phyloP scores from a whole-genome alignment of 2,329 filamentous ascomycete species.

The Diaporthe sp. region DNA sequence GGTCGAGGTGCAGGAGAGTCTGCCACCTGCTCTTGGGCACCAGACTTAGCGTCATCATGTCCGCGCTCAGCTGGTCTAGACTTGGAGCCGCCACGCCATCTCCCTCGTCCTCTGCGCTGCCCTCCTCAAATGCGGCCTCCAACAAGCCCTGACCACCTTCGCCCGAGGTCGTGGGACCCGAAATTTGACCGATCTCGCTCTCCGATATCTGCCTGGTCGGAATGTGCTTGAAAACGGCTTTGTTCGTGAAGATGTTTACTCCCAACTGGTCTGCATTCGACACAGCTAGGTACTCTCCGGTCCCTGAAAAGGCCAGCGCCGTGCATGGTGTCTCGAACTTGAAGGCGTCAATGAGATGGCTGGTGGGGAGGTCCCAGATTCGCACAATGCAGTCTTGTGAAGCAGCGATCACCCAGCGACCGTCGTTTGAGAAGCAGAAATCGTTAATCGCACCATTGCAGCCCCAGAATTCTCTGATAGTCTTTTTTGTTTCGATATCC shows the following conservation, averaged over 20 bases:
- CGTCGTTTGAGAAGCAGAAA: conserved; percentile 91
- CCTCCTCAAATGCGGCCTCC: conserved; percentile 79
- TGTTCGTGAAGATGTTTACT: conserved; percentile 97
- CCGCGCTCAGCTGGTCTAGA: conserved; percentile 83
- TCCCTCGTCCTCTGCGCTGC: conserved; percentile 61
- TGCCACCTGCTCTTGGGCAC: conserved; percentile 95
- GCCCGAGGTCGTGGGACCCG: conserved; percentile 82
- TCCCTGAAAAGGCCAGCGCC: conserved; percentile 87
- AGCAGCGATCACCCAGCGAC: conserved; percentile 92
- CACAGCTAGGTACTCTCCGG: conserved; percentile 94
- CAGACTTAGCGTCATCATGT: conserved; percentile 89
- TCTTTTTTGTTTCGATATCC: conserved; percentile 89
- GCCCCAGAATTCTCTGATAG: conserved; percentile 94
- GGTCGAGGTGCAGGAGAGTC: conserved; percentile 90
- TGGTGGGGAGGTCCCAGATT: conserved; percentile 96
- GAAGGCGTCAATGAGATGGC: conserved; percentile 94
- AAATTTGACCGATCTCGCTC: conserved; percentile 75
- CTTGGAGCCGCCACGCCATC: conserved; percentile 68
- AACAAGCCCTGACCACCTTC: conserved; percentile 84
- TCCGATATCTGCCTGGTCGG: conserved; percentile 89
- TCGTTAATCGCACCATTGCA: conserved; percentile 81
- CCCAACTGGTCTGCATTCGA: conserved; percentile 86
- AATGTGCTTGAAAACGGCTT: conserved; percentile 89
- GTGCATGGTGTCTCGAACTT: conserved; percentile 84
- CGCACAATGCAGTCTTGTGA: conserved; percentile 85